Base-by-base conservation (phyloP, 768 basidiomycete species). In the Kwoniella europaea region DNA sequence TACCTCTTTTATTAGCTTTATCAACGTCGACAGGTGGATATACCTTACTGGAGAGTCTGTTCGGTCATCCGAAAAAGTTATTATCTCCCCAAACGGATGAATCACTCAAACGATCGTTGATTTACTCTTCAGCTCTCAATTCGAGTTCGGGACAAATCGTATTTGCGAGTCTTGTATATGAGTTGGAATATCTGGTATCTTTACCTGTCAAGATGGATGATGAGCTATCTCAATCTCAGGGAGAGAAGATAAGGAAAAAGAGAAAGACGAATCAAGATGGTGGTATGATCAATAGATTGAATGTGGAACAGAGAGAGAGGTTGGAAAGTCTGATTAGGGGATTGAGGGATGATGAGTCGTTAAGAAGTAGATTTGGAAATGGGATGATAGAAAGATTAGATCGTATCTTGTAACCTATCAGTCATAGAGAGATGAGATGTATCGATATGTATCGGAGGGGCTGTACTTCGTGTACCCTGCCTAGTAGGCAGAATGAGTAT, bases 311-410 rank as follows among this genome's bases (percentile, higher is more conserved):
- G 59, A 68, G 43, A 63, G 65, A 50, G 29, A 66, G 62, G 35
- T 15, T 74, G 29, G 70, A 74, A n/a, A 57, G 35, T 35, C 15
- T 74, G 9, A 24, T 57, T 15, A 53, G 42, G 42, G 58, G 22
- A 10, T 67, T 71, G 41, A 63, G 57, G 43, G 73, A 55, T 58
- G 73, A 74, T 56, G 70, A 74, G n/a, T 66, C 56, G 10, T 29
- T 71, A 18, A 55, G 66, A 56, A 24, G 15, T 9, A 46, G 57
- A 20, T 71, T 61, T 67, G 66, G 35, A 35, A 35, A 35, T 35
- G 35, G 24, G 7, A 13, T 46, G 29, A 15, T 65, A 41, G 44
- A 54, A 13, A 41, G 65, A 13, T 50, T 65, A 15, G 65, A 65
- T 13, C 22, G 46, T 4, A n/a, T 62, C 12, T 50, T 62, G 61